Base-by-base conservation (phyloP, 2,329 filamentous ascomycete genomes). In the Xylaria digitata region DNA sequence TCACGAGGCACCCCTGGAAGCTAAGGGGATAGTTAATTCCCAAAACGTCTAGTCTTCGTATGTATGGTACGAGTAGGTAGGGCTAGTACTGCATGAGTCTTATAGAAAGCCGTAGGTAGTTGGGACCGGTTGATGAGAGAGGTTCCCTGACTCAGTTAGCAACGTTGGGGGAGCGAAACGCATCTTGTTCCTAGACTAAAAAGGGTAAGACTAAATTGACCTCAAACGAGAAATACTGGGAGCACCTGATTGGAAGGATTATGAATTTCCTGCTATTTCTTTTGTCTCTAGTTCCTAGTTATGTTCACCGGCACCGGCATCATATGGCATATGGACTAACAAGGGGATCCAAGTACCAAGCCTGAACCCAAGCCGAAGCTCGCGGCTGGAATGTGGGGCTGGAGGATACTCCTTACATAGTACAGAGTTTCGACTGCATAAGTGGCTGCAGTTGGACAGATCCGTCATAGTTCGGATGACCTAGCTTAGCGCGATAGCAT, bases 1-100 rank as follows among this genome's bases (percentile, higher is more conserved):
- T 66, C 66, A 64, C 48, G 52, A 61, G 68, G 57, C 40, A 61
- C 52, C 65, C 62, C 49, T 63, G 60, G 60, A 60, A 65, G 56
- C 63, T 63, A 60, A 21, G 45, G 46, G 26, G 26, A 63, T 40
- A 42, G 19, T 55, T 45, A 48, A 56, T 63, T 53, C 61, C 65
- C 19, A 60, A 65, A 65, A 30, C 46, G 60, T 58, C 42, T 70
- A 68, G 66, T 59, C 21, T 13, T 63, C 8, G 23, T 23, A 43
- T 34, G 23, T 17, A 56, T 50, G 43, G 45, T 23, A 55, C 30
- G 50, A 54, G 26, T 49, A 48, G 48, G n/a, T 43, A 53, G 50
- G 56, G 46, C 21, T 62, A 59, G 40, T 40, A 57, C 60, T 19
- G 50, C 46, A 45, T 57, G 40, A 59, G 45, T 58, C 49, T 61